Base-by-base conservation (phyloP, 1,284 basidiomycete species). In the Xanthoconium separans region DNA sequence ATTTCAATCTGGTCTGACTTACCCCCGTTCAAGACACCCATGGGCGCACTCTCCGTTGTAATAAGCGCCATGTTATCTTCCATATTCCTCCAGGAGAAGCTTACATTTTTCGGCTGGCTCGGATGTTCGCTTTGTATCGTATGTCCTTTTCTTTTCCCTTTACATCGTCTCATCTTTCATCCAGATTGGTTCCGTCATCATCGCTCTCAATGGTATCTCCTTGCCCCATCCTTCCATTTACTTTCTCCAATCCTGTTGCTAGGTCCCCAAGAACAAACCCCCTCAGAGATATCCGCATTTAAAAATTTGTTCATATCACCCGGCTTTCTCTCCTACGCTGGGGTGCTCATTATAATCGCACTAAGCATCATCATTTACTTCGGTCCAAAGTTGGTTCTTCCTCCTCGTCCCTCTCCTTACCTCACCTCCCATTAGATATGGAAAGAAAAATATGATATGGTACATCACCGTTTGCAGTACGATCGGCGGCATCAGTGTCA, bases 401-500 rank as follows among this genome's bases (percentile, higher is more conserved):
- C 2, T 44, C n/a, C 12, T 22, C n/a, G 27, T 7, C 37, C 15
- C 27, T 29, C 13, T 13, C 40, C 31, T 33, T 37, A 34, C 36
- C 24, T 44, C 27, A 4, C 43, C 41, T 56, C 40, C 11, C 55
- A 62, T 24, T 57, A 70, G 86, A 64, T 93, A 91, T 70, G 96
- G 96, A 51, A 95, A 90, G 74, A 88, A 87, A 74, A 90, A 85
- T 66, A 98, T 98, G 95, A 74, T 99, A 58, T 95, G 95, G 81
- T 98, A 98, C 73, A 95, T 97, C 63, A 76, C 81, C 43, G 91
- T 98, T 37, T 99, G 96, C 73, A 94, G 90, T 59, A 86, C 98
- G 79, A 98, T 98, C 65, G 96, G 96, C 29, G 96, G 97, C 1
- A 89, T 99, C 56, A 93, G 89, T 58, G 96, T 99, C 62, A 95